Conservation (phyloP, 176 grass and related monocot species). For the Cocos nucifera region DNA sequence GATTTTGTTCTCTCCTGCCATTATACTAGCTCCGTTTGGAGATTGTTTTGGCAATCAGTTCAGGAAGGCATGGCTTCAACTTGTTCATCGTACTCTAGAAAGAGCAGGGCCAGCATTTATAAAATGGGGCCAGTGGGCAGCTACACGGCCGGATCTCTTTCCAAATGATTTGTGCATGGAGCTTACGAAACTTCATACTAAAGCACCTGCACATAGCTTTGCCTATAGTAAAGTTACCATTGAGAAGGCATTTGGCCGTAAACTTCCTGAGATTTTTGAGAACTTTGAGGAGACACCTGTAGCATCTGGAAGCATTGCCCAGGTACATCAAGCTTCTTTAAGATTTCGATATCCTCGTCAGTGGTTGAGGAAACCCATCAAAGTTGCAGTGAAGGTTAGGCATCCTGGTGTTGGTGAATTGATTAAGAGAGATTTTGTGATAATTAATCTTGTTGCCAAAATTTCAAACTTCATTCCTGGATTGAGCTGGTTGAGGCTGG, state of each 20-base stretch:
- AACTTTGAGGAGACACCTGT: slow-evolving; percentile 84
- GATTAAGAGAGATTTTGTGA: slow-evolving; percentile 81
- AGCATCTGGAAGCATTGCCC: slow-evolving; percentile 95
- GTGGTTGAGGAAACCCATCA: slow-evolving; percentile 9
- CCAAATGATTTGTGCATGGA: slow-evolving; percentile 88
- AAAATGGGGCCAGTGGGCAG: slow-evolving; percentile 99
- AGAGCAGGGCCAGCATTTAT: slow-evolving; percentile 91
- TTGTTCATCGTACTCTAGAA: slow-evolving; percentile 64
- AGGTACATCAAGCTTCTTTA: slow-evolving; percentile 79
- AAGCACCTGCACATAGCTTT: slow-evolving; percentile 76
- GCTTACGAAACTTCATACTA: slow-evolving; percentile 81
- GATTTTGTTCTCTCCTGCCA: slow-evolving; percentile 67
- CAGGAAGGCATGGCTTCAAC: slow-evolving; percentile 64
- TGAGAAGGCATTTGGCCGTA: slow-evolving; percentile 78
- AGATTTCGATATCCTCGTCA: slow-evolving; percentile 42
- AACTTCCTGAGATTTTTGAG: slow-evolving; percentile 79
- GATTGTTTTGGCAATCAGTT: slow-evolving; percentile 49
- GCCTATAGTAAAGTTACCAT: slow-evolving; percentile 59
- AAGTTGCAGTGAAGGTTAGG: slow-evolving; percentile 96
- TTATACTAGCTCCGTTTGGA: slow-evolving; percentile 59
- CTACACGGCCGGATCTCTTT: slow-evolving; percentile 87
- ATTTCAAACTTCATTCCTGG: slow-evolving; percentile 58
- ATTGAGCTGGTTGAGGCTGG: slow-evolving; percentile 92
- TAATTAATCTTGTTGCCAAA: slow-evolving; percentile 67
- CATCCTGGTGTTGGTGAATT: slow-evolving; percentile 92